Evolutionary conservation across 2,329 filamentous ascomycete species (phyloP), one percentile per base, ranked within the genome.

Genomic region (Aspergillus cejpii): DNA sequence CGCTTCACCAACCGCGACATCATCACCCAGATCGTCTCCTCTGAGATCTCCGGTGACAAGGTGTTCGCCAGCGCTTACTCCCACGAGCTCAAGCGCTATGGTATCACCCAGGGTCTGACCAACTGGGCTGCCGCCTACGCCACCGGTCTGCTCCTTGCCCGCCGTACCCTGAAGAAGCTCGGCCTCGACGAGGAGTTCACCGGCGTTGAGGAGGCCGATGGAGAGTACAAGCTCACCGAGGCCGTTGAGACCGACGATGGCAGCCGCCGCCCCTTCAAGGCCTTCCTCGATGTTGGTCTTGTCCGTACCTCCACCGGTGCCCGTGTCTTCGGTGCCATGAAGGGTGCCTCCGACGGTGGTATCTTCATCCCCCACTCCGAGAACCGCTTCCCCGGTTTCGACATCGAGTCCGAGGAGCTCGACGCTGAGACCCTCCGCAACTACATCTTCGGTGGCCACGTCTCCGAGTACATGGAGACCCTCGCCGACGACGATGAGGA

Each of bases 1-100:
- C 92, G 92, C 74, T 95, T 94, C 85, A 94, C 88, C 81, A 94
- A 97, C 85, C 88, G 89, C 76, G 91, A 98, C 81, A 94, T 97
- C 79, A 86, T 97, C 78, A 84, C 83, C 77, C 92, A 98, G 80
- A 92, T 98, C 72, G 83, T 98, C 72, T 85, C 81, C 70, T 94
- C 92, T 51, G 92, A 98, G 81, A 86, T 98, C 77, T 83, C 80
- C 60, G 92, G 92, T 68, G 92, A 98, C 84, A 97, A 97, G 83
- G 85, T 98, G 74, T 88, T 97, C 74, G 75, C 74, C 71, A 74
- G 87, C 48, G 91, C 91, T 70, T 97, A 97, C 82, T 80, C 87
- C 61, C 92, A 98, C 81, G 92, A 98, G 81, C 86, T 98, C 67
- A 87, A 85, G 78, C 84, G 86, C 74, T 98, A 98, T 77, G 92